phyloP scores from a whole-genome alignment of 1,139 yeast genomes.

The Suhomyces guaymorum region DNA sequence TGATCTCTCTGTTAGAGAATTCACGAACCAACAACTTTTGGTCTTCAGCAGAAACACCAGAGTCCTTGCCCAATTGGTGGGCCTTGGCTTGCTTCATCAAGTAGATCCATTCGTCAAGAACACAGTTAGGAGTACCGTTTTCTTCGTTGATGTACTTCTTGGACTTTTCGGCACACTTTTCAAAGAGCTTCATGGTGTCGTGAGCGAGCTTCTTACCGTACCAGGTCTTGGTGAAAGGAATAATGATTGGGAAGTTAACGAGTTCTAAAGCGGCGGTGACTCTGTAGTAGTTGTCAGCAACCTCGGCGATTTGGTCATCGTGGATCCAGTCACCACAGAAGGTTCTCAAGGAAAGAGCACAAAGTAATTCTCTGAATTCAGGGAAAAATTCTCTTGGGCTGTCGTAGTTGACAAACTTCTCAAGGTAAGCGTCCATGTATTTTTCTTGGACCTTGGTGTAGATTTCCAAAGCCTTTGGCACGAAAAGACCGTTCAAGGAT shows the following conservation, averaged over 20 bases:
- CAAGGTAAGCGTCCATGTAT: slow-evolving; percentile 78
- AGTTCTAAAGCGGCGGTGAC: slow-evolving; percentile 95
- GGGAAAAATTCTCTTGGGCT: slow-evolving; percentile 80
- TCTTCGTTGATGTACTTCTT: slow-evolving; percentile 68
- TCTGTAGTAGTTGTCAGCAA: slow-evolving; percentile 88
- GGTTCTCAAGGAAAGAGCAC: slow-evolving; percentile 88
- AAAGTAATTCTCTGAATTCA: slow-evolving; percentile 91
- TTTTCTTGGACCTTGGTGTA: slow-evolving; percentile 84
- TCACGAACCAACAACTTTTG: slow-evolving; percentile 70
- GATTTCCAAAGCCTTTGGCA: slow-evolving; percentile 75
- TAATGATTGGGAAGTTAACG: slow-evolving; percentile 93
- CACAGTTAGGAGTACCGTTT: slow-evolving; percentile 83
- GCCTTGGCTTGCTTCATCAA: slow-evolving; percentile 78
- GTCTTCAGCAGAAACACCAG: slow-evolving; percentile 33
- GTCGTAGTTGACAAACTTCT: slow-evolving; percentile 58
- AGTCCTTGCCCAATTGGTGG: slow-evolving; percentile 38
- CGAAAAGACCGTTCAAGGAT: slow-evolving; percentile 85
- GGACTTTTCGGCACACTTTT: slow-evolving; percentile 81
- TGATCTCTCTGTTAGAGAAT: slow-evolving; percentile 85
- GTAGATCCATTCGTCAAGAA: slow-evolving; percentile 92
- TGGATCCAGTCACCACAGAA: slow-evolving; percentile 95
- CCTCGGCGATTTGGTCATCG: slow-evolving; percentile 79
- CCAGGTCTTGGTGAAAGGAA: slow-evolving; percentile 97
- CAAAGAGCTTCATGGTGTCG: slow-evolving; percentile 89
- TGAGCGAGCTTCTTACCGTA: slow-evolving; percentile 93